phyloP scores from a whole-genome alignment of 1,284 basidiomycete species.

The Uromyces viciae-fabae region DNA sequence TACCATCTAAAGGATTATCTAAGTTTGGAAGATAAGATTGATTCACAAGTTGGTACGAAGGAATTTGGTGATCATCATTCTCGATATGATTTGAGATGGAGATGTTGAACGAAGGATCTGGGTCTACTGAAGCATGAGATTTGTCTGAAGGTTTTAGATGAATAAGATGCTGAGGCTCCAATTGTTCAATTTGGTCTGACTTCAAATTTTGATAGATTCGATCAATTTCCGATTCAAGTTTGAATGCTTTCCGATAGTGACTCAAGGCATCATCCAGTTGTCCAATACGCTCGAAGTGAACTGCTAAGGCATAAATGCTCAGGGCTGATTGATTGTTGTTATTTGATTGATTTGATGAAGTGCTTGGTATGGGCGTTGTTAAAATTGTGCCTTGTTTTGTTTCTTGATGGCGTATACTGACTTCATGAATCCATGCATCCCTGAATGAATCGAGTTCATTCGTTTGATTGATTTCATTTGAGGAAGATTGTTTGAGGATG shows the following conservation, averaged over 20 bases:
- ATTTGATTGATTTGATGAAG: not conserved
- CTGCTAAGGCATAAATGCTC: conserved; percentile 7
- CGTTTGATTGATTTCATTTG: not conserved
- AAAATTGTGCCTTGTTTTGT: not conserved
- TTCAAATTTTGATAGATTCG: conserved; percentile 10
- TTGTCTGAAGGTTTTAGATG: not conserved
- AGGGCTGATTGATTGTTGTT: not conserved
- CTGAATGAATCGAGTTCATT: conserved; percentile 24
- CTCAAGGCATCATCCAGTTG: conserved; percentile 23
- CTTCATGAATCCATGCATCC: conserved; percentile 16
- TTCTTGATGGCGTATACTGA: not conserved
- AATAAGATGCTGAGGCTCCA: conserved; percentile 5
- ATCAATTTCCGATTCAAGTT: conserved; percentile 10
- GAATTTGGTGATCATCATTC: not conserved
- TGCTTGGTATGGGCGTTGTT: not conserved
- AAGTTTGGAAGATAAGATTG: not conserved
- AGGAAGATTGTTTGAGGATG: not conserved
- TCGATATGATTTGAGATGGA: not conserved
- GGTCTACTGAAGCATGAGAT: too few relatives aligned
- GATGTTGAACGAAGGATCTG: conserved; percentile 20
- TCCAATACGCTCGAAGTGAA: conserved; percentile 24
- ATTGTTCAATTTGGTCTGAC: not conserved
- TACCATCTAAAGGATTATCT: not conserved
- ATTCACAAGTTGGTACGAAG: too few relatives aligned
- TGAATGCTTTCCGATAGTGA: conserved; percentile 18